Conservation (phyloP, 2,329 filamentous ascomycete genomes). For the Penicillium sp. region DNA sequence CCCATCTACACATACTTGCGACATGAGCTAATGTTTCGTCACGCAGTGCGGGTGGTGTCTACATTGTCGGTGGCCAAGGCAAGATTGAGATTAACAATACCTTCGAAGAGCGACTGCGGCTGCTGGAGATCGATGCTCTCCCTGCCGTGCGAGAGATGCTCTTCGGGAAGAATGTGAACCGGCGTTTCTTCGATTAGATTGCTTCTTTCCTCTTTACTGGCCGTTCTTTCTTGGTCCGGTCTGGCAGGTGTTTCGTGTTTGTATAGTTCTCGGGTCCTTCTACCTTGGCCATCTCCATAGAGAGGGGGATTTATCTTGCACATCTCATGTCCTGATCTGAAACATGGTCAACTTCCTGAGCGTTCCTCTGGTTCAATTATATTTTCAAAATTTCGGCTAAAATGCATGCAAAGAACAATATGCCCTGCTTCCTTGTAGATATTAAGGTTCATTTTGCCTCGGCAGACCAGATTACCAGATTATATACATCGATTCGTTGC, state of each 20-base stretch:
- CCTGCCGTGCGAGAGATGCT: constrained; percentile 78
- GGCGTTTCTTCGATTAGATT: constrained; percentile 82
- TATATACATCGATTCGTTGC: too few relatives aligned
- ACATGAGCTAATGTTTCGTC: not conserved
- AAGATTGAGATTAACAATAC: constrained; percentile 99
- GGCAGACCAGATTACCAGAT: too few relatives aligned
- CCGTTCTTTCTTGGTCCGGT: constrained; percentile 3
- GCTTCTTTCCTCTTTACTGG: not conserved
- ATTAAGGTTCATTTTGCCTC: too few relatives aligned
- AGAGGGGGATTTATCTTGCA: constrained; percentile 16
- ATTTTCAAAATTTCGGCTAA: constrained; percentile 11
- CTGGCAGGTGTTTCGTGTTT: constrained; percentile 16
- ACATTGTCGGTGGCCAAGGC: constrained; percentile 72
- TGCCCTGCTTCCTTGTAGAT: constrained; percentile 7
- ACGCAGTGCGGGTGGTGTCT: constrained; percentile 71
- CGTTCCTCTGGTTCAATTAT: constrained; percentile 14
- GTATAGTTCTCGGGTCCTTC: constrained; percentile 19
- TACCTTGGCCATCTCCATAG: constrained; percentile 17
- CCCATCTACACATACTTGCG: not conserved
- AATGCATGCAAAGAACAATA: constrained; percentile 8
- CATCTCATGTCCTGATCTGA: constrained; percentile 14
- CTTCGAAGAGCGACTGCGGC: constrained; percentile 79
- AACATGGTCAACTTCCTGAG: constrained; percentile 19
- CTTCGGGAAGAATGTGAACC: constrained; percentile 91
- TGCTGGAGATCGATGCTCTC: constrained; percentile 78